Percentiles rank a stretch among this genome's conserved stretches.
phyloP scores from a whole-genome alignment of 1,139 yeast species.

The Geotrichum phurueaensis region DNA sequence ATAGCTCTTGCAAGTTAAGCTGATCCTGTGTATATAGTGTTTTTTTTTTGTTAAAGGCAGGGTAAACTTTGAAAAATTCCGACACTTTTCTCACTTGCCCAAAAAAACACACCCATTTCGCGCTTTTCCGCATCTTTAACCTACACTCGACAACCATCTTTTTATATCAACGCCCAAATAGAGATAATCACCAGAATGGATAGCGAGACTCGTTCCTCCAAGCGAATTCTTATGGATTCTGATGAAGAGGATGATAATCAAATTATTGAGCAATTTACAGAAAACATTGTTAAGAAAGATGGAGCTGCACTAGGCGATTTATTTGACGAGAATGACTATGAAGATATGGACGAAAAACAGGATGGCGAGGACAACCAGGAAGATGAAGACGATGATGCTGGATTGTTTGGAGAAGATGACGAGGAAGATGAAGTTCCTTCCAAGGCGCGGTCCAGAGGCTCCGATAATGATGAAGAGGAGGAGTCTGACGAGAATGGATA shows the following conservation, averaged over 20 bases:
- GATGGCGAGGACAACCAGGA: slow-evolving; percentile 15
- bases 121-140: neutral
- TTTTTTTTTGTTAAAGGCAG: neutral
- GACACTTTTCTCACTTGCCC: neutral
- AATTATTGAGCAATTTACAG: slow-evolving; percentile 10
- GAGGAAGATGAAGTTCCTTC: slow-evolving; percentile 16
- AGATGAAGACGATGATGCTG: slow-evolving; percentile 19
- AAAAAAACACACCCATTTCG: neutral
- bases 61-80: neutral
- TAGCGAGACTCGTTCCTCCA: neutral
- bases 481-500: slow-evolving; percentile 2
- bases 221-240: slow-evolving; percentile 14
- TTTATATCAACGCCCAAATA: neutral
- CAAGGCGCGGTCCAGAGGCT: neutral
- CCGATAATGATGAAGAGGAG: slow-evolving; percentile 16
- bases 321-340: slow-evolving; percentile 23
- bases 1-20: neutral
- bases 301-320: slow-evolving; percentile 15
- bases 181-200: neutral
- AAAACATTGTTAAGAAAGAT: slow-evolving; percentile 2
- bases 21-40: neutral
- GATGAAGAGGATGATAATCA: slow-evolving; percentile 19
- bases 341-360: slow-evolving; percentile 18
- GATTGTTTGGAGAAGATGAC: slow-evolving; percentile 16
- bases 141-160: neutral